phyloP scores from a whole-genome alignment of 345 rosid species.

The Lepidium africanum region DNA sequence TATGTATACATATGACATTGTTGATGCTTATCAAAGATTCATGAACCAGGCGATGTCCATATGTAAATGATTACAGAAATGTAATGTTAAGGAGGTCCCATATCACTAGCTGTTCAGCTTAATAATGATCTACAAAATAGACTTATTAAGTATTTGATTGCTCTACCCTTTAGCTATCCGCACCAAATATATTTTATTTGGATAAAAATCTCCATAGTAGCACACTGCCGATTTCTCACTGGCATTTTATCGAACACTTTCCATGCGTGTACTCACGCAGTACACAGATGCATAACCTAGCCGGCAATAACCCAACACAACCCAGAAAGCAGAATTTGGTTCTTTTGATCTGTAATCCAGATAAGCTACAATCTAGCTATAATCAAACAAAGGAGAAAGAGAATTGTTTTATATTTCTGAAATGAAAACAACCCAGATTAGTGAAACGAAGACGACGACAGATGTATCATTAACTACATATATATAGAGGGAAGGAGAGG shows the following conservation, averaged over 20 bases:
- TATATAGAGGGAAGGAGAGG: not conserved
- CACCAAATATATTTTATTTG: not conserved
- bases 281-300: not conserved
- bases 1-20: too few species aligned
- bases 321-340: not conserved
- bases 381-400: not conserved
- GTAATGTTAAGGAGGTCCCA: not conserved
- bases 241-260: conserved; percentile 28
- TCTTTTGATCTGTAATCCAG: not conserved
- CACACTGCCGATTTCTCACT: not conserved
- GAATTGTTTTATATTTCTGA: not conserved
- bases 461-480: not conserved
- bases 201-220: not conserved
- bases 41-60: not conserved
- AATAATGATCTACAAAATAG: not conserved
- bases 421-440: not conserved
- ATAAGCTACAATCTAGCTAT: not conserved
- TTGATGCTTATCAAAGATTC: not conserved
- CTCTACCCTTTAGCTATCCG: not conserved
- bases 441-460: not conserved
- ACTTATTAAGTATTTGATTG: not conserved
- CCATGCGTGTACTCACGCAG: not conserved
- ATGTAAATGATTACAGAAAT: not conserved
- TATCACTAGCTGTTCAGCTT: not conserved
- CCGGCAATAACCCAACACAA: not conserved